A percentile compares a stretch with the other conserved stretches of the same genome.
Conservation (phyloP, 2,329 filamentous ascomycete species). For the Rhexocercosporidium sp. region DNA sequence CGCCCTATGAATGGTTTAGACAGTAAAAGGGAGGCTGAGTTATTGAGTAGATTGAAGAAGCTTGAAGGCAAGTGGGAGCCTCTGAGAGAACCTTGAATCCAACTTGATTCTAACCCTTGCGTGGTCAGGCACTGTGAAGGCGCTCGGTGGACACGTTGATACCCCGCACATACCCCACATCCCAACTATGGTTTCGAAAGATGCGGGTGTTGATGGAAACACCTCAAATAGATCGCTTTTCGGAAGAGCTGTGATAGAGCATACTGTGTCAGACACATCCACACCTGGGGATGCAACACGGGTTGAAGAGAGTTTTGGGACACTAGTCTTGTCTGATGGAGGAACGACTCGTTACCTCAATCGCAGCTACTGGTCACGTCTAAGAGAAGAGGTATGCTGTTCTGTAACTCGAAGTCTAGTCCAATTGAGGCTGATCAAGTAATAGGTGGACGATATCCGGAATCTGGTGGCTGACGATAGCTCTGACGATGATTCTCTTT, state of each 20-base stretch:
- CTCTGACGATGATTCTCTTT: background rate
- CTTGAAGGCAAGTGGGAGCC: constrained; percentile 1
- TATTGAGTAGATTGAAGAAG: constrained; percentile 5
- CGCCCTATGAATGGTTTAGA: background rate
- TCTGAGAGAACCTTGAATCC: background rate
- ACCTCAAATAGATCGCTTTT: too few species aligned
- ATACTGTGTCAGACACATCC: too few species aligned
- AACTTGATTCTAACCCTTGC: background rate
- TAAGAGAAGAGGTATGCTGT: constrained; percentile 61
- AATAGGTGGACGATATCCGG: constrained; percentile 13
- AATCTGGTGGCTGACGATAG: background rate
- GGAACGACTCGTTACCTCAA: constrained; percentile 51
- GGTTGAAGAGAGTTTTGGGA: constrained; percentile 50
- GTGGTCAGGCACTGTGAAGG: constrained; percentile 1
- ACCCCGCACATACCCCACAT: too few species aligned
- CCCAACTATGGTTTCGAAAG: background rate
- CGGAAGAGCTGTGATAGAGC: background rate
- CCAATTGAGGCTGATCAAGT: background rate
- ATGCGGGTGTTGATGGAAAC: background rate
- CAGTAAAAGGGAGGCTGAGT: constrained; percentile 5
- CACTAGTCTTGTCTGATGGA: constrained; percentile 52
- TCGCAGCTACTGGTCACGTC: constrained; percentile 59
- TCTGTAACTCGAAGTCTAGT: too few species aligned
- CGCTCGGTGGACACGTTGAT: background rate
- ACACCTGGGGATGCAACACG: background rate